Evolutionary conservation across 148 eudicot species (phyloP).

Genomic region (Persicaria maculosa): DNA sequence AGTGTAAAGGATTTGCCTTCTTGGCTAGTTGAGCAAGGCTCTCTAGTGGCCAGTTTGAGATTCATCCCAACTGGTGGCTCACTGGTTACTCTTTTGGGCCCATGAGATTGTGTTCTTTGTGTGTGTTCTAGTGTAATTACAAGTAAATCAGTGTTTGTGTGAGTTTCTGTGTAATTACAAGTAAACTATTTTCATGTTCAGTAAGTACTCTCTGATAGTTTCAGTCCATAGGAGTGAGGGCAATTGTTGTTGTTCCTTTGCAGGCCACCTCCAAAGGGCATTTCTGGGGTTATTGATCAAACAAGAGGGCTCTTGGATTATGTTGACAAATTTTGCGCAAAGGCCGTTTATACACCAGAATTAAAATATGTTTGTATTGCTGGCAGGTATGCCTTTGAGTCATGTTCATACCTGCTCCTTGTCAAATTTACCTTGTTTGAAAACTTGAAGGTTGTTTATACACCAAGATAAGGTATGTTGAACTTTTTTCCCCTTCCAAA

Average conservation of each 20-base stretch:
- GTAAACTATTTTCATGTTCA: not conserved
- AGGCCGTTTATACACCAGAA: slow-evolving; percentile 72
- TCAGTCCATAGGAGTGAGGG: not conserved
- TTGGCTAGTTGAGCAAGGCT: too few species aligned
- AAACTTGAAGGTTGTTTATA: not conserved
- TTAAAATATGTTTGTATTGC: slow-evolving; percentile 86
- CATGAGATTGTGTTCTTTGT: too few species aligned
- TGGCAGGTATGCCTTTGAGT: slow-evolving; percentile 44
- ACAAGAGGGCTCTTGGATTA: slow-evolving; percentile 89
- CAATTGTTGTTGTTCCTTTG: slow-evolving; percentile 9
- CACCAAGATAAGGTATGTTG: not conserved
- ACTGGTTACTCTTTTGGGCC: too few species aligned
- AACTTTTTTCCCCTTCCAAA: not conserved
- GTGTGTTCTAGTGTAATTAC: too few species aligned
- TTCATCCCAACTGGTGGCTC: too few species aligned
- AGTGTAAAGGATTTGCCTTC: too few species aligned
- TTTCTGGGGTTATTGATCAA: slow-evolving; percentile 85
- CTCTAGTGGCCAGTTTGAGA: too few species aligned
- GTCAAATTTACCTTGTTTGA: not conserved
- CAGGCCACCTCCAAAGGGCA: slow-evolving; percentile 89
- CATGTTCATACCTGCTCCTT: not conserved
- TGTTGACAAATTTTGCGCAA: slow-evolving; percentile 64
- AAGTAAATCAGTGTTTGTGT: too few species aligned
- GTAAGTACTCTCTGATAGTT: not conserved
- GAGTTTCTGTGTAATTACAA: too few species aligned